A percentile compares a stretch with the other conserved stretches of the same genome.
Conservation (phyloP, 371 early-diverging fungal genomes). For the Mucor ambiguus region DNA sequence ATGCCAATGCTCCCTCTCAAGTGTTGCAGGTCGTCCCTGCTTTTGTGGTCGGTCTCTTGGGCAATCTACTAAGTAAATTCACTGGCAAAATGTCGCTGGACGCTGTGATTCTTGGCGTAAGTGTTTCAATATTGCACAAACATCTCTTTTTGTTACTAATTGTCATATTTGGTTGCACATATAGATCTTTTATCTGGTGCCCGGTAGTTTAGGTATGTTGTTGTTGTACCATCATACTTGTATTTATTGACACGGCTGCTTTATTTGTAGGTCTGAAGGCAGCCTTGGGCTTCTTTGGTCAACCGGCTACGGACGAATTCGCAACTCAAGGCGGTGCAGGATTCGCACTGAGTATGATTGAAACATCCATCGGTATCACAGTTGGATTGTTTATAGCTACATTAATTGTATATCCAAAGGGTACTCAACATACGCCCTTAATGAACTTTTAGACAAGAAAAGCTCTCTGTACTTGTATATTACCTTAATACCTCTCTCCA, state of each 20-base stretch:
- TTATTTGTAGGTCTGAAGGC: slow-evolving; percentile 41
- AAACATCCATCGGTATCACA: slow-evolving; percentile 52
- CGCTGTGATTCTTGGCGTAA: slow-evolving; percentile 56
- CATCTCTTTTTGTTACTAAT: not conserved
- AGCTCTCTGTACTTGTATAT: not conserved
- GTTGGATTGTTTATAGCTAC: slow-evolving; percentile 63
- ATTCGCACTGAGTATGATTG: slow-evolving; percentile 58
- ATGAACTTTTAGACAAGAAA: slow-evolving; percentile 52
- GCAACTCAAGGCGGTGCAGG: slow-evolving; percentile 48
- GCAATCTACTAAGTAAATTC: slow-evolving; percentile 54
- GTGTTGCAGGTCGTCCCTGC: slow-evolving; percentile 55
- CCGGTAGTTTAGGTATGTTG: slow-evolving; percentile 53
- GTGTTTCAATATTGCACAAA: slow-evolving; percentile 1
- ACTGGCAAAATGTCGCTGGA: slow-evolving; percentile 61
- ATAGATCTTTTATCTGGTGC: slow-evolving; percentile 54
- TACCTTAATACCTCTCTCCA: not conserved
- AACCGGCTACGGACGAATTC: slow-evolving; percentile 31
- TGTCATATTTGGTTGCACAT: not conserved
- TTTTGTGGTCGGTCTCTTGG: slow-evolving; percentile 56
- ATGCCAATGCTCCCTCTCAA: slow-evolving; percentile 52
- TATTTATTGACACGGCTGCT: not conserved
- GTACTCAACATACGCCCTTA: slow-evolving; percentile 56
- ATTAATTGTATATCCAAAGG: slow-evolving; percentile 59
- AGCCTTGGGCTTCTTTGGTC: slow-evolving; percentile 48
- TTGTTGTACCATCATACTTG: not conserved